Base-by-base conservation (phyloP, 1,284 basidiomycete species). In the Tylopilus sp. region DNA sequence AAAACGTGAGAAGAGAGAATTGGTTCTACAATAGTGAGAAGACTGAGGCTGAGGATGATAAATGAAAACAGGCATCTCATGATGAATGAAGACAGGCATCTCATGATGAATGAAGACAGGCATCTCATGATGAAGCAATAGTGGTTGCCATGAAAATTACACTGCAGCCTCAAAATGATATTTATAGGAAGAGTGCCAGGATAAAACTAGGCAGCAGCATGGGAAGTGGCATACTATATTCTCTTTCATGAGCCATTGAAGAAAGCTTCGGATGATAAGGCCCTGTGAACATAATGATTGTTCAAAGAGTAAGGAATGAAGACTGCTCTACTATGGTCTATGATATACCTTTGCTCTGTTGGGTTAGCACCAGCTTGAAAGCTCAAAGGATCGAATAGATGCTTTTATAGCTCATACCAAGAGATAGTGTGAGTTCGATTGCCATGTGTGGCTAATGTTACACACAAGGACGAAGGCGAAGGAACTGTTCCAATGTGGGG, bases 51-150 rank as follows among this genome's bases (percentile, higher is more conserved):
- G 18, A 64, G 46, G 10, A 51, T 5, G 30, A 64, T 39, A 29
- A 54, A 53, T 0, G 53, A 33, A 16, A 56, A 28, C 33, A 62
- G 51, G 49, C 48, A 46, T 38, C 8, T 53, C 61, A 57, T 60
- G 31, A 31, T 12, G 41, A n/a, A 33, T 15, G 19, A 35, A 40
- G 8, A 11, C 3, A 33, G 37, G 16, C 1, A 21, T 31, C 31
- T 44, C 13, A 29, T n/a, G n/a, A n/a, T n/a, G n/a, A n/a, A n/a
- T 15, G 19, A 35, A 40, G 8, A 11, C 3, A 33, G 37, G 16
- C 1, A 21, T 31, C 31, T 44, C 13, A 29, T n/a, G n/a, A n/a
- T n/a, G n/a, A n/a, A n/a, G n/a, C n/a, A n/a, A n/a, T n/a, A n/a
- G n/a, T n/a, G n/a, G n/a, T n/a, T n/a, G n/a, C n/a, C n/a, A n/a